Evolutionary conservation across 805 yeast genomes (phyloP), one percentile per base, ranked within the genome.

Genomic region (Cephaloascus albidus): DNA sequence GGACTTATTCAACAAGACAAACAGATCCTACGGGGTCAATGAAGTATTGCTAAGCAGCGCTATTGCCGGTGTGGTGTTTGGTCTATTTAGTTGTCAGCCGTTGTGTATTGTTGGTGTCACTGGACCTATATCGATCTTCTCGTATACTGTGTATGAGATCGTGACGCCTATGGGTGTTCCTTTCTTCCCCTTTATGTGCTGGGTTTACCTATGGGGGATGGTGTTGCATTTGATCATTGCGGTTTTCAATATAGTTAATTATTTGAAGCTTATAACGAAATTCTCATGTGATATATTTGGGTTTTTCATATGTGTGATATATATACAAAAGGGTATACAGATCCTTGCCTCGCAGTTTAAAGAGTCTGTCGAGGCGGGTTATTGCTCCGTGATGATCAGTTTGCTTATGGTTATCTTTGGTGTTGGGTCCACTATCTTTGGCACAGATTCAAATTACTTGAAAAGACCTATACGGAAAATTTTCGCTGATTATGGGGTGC

Each of bases 21-120:
- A 83, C 37, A 78, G 84, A 47, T 72, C 89, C 10, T 90, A 87
- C 51, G 98, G 98, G 3, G 83, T 93, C 3, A 93, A 90, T 53
- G 98, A 90, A 53, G 83, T 90, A 2, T 65, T 90, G 18, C 52
- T 93, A 53, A 70, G 93, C 4, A 78, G 89, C 26, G 96, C 96
- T 0, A 58, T 93, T 54, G 97, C 86, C 0, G 97, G 97, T 0
- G 72, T 89, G 4, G 78, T 85, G 2, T 90, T 93, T 63, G 96
- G 97, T 0, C 48, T 85, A 4, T 65, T 89, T 41, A 70, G 84
- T 0, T 97, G 97, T 0, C 96, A 89, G 50, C 98, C 98, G 0
- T 60, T 93, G 20, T 85, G 96, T 51, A 85, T 90, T 19, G 97
- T 93, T 6, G 98, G 98, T 3, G 97, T 90, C 4, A 93, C 97